phyloP scores from a whole-genome alignment of 495 filamentous ascomycete species.

The Apodospora peruviana region DNA sequence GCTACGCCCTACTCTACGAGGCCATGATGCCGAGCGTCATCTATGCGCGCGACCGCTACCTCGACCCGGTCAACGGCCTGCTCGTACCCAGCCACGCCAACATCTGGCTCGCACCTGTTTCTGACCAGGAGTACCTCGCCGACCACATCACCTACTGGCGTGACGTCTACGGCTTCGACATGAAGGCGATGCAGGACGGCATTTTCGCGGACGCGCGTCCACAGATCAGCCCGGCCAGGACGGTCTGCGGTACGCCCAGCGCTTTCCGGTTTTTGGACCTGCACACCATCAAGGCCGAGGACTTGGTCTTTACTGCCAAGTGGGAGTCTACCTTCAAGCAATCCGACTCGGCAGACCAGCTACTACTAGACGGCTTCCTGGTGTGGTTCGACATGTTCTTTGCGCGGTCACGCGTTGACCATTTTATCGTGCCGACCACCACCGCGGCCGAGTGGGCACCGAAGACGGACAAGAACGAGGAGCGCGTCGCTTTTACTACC shows the following conservation, averaged over 20 bases:
- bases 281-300: constrained; percentile 65
- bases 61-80: constrained; percentile 72
- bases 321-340: constrained; percentile 44
- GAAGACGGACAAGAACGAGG: constrained; percentile 26
- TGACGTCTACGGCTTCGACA: constrained; percentile 97
- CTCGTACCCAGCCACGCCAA: constrained; percentile 90
- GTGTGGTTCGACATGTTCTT: constrained; percentile 83
- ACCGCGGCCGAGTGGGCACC: constrained; percentile 27
- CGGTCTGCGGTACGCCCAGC: constrained; percentile 71
- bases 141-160: constrained; percentile 95
- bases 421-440: constrained; percentile 9
- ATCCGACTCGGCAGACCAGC: constrained; percentile 33
- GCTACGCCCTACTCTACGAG: constrained; percentile 97
- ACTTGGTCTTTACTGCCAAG: constrained; percentile 69
- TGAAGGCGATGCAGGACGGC: constrained; percentile 77
- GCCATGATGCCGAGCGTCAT: constrained; percentile 97
- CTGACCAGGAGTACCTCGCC: constrained; percentile 82
- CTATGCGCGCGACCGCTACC: constrained; percentile 87
- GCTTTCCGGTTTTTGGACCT: constrained; percentile 74
- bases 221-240: constrained; percentile 68
- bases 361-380: constrained; percentile 66
- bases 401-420: constrained; percentile 35
- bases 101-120: constrained; percentile 82
- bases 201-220: constrained; percentile 83
- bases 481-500: constrained; percentile 66